A percentile compares a stretch with the other conserved stretches of the same genome.
phyloP scores from a whole-genome alignment of 2,329 filamentous ascomycete species.

The Colletotrichum acutatum region DNA sequence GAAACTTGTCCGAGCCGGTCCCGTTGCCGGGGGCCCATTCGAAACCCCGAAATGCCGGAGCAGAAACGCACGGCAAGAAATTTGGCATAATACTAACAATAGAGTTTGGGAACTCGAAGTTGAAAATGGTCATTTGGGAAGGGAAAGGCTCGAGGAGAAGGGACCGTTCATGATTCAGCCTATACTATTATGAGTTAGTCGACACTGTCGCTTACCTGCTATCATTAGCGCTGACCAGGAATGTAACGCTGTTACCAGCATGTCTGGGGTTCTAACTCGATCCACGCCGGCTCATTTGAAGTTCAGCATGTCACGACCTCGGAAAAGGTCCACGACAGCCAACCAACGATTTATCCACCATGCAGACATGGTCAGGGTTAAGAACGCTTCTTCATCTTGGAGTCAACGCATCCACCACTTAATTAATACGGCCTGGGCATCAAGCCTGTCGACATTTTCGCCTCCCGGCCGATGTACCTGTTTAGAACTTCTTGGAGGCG shows the following conservation, averaged over 20 bases:
- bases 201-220: not conserved
- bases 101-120: not conserved
- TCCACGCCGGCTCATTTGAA: not conserved
- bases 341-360: not conserved
- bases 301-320: not conserved
- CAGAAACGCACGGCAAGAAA: not conserved
- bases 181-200: too few relatives aligned
- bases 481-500: not conserved
- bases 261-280: not conserved
- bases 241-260: not conserved
- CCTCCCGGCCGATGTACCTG: not conserved
- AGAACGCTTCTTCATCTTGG: not conserved
- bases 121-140: not conserved
- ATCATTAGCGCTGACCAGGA: slow-evolving; percentile 18
- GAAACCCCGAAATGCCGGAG: not conserved
- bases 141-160: not conserved
- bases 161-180: not conserved
- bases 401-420: not conserved
- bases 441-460: not conserved
- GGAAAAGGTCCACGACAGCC: not conserved
- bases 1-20: not conserved
- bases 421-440: not conserved
- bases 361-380: slow-evolving; percentile 7
- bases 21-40: not conserved
- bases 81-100: not conserved